Evolutionary conservation across 2,329 filamentous ascomycete species (phyloP), one percentile per base, ranked within the genome.

Genomic region (Fusarium agapanthi): DNA sequence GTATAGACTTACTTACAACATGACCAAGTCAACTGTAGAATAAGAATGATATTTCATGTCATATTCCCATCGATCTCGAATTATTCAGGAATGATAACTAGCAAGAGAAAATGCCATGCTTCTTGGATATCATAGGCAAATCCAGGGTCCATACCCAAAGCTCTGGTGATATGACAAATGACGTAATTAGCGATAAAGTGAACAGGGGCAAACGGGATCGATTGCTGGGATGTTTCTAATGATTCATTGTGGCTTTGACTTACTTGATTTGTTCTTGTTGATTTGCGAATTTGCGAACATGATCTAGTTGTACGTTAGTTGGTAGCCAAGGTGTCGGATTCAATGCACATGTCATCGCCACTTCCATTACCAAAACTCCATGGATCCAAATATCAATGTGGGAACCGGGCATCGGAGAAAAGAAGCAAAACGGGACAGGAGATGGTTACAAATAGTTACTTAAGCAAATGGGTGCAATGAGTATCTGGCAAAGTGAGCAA

Each of bases 231-330:
- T 28, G n/a, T 30, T 37, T 18, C 35, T 35, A 28, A 59, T 72
- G 61, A 73, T 70, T 62, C 69, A 71, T 56, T 30, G 54, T 70
- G 47, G 54, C 47, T 54, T 44, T 26, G 28, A 24, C 22, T 45
- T 32, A 18, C n/a, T 45, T 60, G 37, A 20, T 22, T 61, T 53
- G 35, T 22, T 20, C 24, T 48, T 48, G 43, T 40, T 22, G 35
- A 41, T 38, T 15, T 40, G 10, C 38, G 41, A 41, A 32, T 40
- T 15, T 61, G 18, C 38, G 41, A 41, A 32, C 43, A 35, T 47
- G 53, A 45, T 28, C 45, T 40, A 44, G 47, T 34, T 16, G 32
- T 61, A 32, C 62, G 60, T 67, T 37, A 30, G 15, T 47, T 16
- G 7, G 45, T 14, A 32, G 16, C 16, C 22, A 10, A 34, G 47